Percentiles rank a stretch among this genome's conserved stretches.
Conservation (phyloP, 805 yeast species). For the Groenewaldozyma tartarivorans region DNA sequence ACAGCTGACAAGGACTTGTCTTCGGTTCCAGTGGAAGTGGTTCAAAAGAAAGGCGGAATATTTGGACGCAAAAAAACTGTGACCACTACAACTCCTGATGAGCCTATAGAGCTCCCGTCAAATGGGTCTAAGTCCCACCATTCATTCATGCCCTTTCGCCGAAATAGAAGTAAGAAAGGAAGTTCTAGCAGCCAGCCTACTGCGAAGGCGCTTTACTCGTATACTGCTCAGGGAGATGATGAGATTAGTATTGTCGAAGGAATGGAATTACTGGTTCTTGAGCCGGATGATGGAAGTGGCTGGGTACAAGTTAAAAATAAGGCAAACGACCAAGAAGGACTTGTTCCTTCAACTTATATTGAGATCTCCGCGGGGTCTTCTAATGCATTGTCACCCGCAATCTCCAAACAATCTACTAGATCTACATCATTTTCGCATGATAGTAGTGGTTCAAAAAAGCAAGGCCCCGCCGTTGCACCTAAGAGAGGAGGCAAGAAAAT, state of each 20-base stretch:
- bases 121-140: conserved; percentile 2
- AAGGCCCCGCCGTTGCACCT: conserved; percentile 78
- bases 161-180: neutral
- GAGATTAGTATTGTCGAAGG: conserved; percentile 58
- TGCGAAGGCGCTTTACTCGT: conserved; percentile 54
- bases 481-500: conserved; percentile 60
- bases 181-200: neutral
- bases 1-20: conserved; percentile 51
- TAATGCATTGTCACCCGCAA: neutral
- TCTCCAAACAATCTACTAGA: conserved; percentile 5
- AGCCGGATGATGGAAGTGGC: conserved; percentile 81
- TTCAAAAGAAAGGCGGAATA: conserved; percentile 51
- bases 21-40: conserved; percentile 24
- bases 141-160: conserved; percentile 6
- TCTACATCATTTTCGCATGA: conserved; percentile 11
- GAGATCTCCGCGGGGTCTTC: conserved; percentile 25
- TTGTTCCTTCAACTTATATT: conserved; percentile 79
- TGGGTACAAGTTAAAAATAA: conserved; percentile 63
- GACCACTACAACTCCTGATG: conserved; percentile 4
- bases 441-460: conserved; percentile 28
- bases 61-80: conserved; percentile 29
- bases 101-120: conserved; percentile 1
- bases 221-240: conserved; percentile 62
- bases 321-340: conserved; percentile 45
- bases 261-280: conserved; percentile 48